Evolutionary conservation across 495 filamentous ascomycete genomes (phyloP).

Genomic region (Mycothermus thermophilus): DNA sequence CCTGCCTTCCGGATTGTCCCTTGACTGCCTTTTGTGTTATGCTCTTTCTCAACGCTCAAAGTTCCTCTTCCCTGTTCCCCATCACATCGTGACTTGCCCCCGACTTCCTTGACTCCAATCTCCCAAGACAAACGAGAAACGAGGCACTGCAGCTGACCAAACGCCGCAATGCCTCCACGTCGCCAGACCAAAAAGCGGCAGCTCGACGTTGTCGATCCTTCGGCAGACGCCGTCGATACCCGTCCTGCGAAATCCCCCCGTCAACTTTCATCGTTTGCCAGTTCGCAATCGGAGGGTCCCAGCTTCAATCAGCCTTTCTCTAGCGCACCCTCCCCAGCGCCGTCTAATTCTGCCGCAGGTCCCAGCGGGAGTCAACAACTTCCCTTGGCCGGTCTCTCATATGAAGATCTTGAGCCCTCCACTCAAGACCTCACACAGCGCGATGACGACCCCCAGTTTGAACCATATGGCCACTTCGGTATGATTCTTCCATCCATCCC

Average conservation of each 20-base stretch:
- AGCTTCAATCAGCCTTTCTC: background rate
- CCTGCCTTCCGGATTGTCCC: too few species aligned
- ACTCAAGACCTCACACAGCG: constrained; percentile 37
- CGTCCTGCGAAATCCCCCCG: constrained; percentile 8
- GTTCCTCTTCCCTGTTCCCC: too few species aligned
- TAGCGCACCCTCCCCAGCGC: background rate
- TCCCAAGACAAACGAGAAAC: too few species aligned
- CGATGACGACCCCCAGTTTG: constrained; percentile 28
- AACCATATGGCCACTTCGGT: constrained; percentile 40
- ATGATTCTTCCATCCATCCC: background rate
- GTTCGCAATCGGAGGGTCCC: background rate
- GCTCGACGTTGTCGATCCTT: constrained; percentile 1
- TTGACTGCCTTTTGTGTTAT: too few species aligned
- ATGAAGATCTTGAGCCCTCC: constrained; percentile 32
- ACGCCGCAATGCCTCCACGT: constrained; percentile 4
- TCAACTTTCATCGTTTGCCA: background rate
- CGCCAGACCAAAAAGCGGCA: constrained; percentile 1
- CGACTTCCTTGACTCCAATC: too few species aligned
- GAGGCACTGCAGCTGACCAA: too few species aligned
- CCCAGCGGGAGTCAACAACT: too few species aligned
- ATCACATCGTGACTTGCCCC: too few species aligned
- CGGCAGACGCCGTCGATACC: background rate
- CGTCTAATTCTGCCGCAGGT: background rate
- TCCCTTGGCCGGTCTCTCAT: too few species aligned
- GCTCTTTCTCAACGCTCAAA: too few species aligned